Conservation (phyloP, 1,284 basidiomycete genomes). For the Cryptococcus sp. region DNA sequence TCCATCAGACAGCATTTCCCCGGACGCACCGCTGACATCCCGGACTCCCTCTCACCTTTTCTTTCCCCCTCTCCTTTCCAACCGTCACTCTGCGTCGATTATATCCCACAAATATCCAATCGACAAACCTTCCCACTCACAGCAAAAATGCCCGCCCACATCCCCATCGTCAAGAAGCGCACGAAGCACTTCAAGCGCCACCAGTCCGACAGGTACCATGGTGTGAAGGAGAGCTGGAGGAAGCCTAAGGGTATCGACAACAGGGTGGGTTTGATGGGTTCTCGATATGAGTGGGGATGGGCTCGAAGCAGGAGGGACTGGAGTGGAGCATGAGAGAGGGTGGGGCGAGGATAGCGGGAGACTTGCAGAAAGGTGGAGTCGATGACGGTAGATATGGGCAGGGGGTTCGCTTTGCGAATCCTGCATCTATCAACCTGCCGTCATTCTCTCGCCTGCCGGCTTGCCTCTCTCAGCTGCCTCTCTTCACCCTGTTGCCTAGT, state of each 20-base stretch:
- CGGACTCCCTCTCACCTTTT: too few relatives aligned
- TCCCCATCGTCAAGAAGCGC: constrained; percentile 93
- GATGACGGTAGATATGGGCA: background rate
- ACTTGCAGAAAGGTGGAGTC: background rate
- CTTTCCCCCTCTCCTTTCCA: too few relatives aligned
- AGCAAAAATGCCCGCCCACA: constrained; percentile 69
- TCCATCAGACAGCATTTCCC: too few relatives aligned
- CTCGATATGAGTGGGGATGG: background rate
- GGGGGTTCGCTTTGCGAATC: too few relatives aligned
- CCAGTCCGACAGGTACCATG: constrained; percentile 93
- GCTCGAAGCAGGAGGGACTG: background rate
- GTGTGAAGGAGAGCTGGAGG: constrained; percentile 95
- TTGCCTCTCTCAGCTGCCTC: too few relatives aligned
- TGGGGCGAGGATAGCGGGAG: background rate
- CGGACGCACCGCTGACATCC: too few relatives aligned
- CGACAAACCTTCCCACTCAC: too few relatives aligned
- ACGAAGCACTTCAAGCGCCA: constrained; percentile 97
- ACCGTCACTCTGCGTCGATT: too few relatives aligned
- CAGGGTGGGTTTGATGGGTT: constrained; percentile 53
- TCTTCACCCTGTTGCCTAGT: too few relatives aligned
- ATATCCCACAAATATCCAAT: too few relatives aligned
- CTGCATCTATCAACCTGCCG: too few relatives aligned
- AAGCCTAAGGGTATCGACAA: constrained; percentile 97
- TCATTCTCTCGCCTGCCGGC: too few relatives aligned
- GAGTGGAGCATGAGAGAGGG: background rate